Conservation (phyloP, 1,284 basidiomycete genomes). For the Blastosporella zonata region DNA sequence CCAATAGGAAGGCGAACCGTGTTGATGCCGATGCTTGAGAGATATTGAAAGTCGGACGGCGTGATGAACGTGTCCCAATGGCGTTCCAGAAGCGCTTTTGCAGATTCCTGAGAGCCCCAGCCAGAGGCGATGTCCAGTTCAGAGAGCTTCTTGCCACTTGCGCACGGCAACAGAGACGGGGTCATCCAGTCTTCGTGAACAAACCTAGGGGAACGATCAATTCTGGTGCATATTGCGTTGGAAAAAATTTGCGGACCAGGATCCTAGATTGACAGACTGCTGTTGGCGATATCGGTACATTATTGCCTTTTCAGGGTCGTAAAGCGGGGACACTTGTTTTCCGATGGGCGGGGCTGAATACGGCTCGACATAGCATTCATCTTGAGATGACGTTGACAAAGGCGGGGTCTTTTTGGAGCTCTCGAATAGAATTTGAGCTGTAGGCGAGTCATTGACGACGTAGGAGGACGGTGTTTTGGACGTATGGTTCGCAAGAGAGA, state of each 20-base stretch:
- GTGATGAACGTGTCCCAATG: constrained; percentile 83
- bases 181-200: constrained; percentile 81
- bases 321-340: constrained; percentile 44
- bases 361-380: constrained; percentile 32
- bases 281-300: constrained; percentile 65
- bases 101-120: constrained; percentile 44
- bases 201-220: constrained; percentile 46
- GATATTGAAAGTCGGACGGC: constrained; percentile 59
- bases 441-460: neutral
- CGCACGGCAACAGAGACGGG: constrained; percentile 64
- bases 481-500: constrained; percentile 9
- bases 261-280: constrained; percentile 65
- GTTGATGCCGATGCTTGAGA: constrained; percentile 66
- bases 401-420: constrained; percentile 5
- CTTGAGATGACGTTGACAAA: neutral
- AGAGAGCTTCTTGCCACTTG: constrained; percentile 49
- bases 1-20: constrained; percentile 71
- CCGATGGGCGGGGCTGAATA: constrained; percentile 35
- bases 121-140: constrained; percentile 57
- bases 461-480: constrained; percentile 9
- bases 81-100: constrained; percentile 59
- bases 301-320: constrained; percentile 44
- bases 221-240: neutral
- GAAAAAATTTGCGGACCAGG: constrained; percentile 57
- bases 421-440: constrained; percentile 3